Percentiles rank a stretch among this genome's conserved stretches.
Evolutionary conservation across 2,329 filamentous ascomycete species (phyloP).

Genomic region (Aspergillus novoparasiticus): DNA sequence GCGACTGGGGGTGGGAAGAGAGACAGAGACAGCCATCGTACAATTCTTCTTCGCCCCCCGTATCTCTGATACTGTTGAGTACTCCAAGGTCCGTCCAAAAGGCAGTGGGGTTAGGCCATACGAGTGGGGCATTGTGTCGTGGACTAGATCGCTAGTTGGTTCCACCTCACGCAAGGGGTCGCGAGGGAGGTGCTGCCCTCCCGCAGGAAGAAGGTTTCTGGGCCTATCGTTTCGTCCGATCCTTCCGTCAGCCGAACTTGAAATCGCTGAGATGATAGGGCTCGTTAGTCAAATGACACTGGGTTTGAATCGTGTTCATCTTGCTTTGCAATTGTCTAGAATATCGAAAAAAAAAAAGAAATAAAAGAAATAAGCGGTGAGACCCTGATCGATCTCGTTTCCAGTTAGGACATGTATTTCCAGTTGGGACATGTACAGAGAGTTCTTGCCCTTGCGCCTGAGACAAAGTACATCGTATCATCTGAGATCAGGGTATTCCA

Average conservation of each 20-base stretch:
- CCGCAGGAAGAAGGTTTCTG: conserved; percentile 23
- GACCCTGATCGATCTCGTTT: conserved; percentile 6
- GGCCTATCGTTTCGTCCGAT: conserved; percentile 21
- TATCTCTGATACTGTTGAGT: conserved; percentile 19
- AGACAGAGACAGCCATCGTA: not conserved
- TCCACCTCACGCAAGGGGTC: conserved; percentile 28
- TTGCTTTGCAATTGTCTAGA: conserved; percentile 6
- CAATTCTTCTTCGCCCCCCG: not conserved
- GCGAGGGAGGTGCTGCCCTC: conserved; percentile 15
- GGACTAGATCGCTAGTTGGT: conserved; percentile 8
- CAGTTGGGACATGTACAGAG: not conserved
- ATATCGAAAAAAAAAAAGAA: not conserved
- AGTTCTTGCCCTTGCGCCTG: conserved; percentile 13
- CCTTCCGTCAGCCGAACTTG: conserved; percentile 20
- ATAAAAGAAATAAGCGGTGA: conserved; percentile 11
- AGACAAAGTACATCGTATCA: conserved; percentile 4
- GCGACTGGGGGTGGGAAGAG: not conserved
- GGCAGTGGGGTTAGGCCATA: conserved; percentile 15
- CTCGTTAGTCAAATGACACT: conserved; percentile 19
- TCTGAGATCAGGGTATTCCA: not conserved
- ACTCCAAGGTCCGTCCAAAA: conserved; percentile 13
- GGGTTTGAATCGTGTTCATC: conserved; percentile 4
- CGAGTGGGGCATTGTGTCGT: conserved; percentile 18
- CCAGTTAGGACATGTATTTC: not conserved
- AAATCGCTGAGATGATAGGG: conserved; percentile 21